A percentile compares a stretch with the other conserved stretches of the same genome.
Evolutionary conservation across 441 rosid genomes (phyloP).

Genomic region (Aleurites moluccanus): DNA sequence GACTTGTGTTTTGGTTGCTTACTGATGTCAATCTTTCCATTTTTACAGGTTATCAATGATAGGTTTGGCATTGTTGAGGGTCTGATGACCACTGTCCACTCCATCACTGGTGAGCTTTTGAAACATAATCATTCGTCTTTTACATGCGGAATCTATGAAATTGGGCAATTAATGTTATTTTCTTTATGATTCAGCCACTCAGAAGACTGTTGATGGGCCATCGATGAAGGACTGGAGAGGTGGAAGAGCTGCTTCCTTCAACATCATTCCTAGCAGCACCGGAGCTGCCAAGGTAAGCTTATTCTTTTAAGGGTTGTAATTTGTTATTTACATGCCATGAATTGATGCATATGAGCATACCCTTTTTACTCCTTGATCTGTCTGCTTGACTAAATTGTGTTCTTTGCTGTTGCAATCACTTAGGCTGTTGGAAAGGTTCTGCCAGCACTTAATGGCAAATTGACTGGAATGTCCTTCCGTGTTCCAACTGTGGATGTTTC

Average conservation of each 20-base stretch:
- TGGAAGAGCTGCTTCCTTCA: constrained; percentile 90
- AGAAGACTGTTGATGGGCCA: constrained; percentile 91
- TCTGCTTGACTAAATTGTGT: constrained; percentile 1
- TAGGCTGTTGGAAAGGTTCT: constrained; percentile 70
- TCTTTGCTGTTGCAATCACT: background rate
- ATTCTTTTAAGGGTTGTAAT: background rate
- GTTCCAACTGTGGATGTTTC: constrained; percentile 87
- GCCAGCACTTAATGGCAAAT: constrained; percentile 66
- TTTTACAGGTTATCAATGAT: constrained; percentile 62
- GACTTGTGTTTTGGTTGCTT: background rate
- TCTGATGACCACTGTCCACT: constrained; percentile 81
- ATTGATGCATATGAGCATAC: background rate
- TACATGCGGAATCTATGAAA: too few species aligned
- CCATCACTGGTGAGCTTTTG: constrained; percentile 56
- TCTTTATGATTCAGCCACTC: constrained; percentile 47
- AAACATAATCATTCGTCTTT: background rate
- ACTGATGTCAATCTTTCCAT: background rate
- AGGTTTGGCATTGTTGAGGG: constrained; percentile 84
- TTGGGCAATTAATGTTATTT: background rate
- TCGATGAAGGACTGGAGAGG: constrained; percentile 94
- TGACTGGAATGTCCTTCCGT: constrained; percentile 92
- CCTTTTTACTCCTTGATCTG: background rate
- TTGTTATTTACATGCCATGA: background rate
- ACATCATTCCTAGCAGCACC: constrained; percentile 90
- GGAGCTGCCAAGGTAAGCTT: constrained; percentile 77